phyloP scores from a whole-genome alignment of 768 basidiomycete species.

The Podaxis rugospora region DNA sequence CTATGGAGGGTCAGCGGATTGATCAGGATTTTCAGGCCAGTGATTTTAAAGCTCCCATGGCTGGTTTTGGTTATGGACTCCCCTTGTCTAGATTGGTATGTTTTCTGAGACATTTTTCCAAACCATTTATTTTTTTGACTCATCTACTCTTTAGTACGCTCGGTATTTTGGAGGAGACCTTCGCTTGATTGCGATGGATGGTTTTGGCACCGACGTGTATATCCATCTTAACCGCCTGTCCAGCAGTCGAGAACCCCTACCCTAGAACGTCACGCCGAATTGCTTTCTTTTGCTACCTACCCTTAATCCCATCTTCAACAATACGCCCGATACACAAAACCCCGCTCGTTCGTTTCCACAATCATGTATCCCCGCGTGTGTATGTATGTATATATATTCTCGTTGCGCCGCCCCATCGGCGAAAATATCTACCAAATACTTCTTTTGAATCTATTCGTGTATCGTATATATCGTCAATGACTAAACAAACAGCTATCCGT shows the following conservation, averaged over 20 bases:
- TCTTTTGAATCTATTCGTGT: neutral
- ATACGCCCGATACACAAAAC: neutral
- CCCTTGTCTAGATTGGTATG: slow-evolving; percentile 87
- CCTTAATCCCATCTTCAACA: neutral
- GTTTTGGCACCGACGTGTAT: slow-evolving; percentile 94
- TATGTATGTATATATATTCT: no score
- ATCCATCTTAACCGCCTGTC: slow-evolving; percentile 86
- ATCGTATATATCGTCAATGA: neutral
- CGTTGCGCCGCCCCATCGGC: no score
- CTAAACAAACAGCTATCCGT: neutral
- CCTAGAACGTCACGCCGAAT: slow-evolving; percentile 25
- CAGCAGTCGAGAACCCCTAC: slow-evolving; percentile 77
- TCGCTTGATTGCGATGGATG: slow-evolving; percentile 95
- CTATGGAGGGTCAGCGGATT: slow-evolving; percentile 69
- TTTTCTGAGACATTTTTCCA: slow-evolving; percentile 14
- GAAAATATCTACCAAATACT: neutral
- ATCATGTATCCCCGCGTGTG: no score
- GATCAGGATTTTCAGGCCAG: slow-evolving; percentile 77
- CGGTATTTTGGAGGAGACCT: slow-evolving; percentile 95
- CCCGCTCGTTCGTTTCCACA: neutral
- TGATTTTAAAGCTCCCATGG: slow-evolving; percentile 98
- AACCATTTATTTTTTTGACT: neutral
- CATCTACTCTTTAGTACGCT: slow-evolving; percentile 57
- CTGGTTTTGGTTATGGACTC: slow-evolving; percentile 92
- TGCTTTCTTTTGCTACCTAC: neutral